Conservation (phyloP, 2,329 filamentous ascomycete genomes). For the Aspergillus niger region DNA sequence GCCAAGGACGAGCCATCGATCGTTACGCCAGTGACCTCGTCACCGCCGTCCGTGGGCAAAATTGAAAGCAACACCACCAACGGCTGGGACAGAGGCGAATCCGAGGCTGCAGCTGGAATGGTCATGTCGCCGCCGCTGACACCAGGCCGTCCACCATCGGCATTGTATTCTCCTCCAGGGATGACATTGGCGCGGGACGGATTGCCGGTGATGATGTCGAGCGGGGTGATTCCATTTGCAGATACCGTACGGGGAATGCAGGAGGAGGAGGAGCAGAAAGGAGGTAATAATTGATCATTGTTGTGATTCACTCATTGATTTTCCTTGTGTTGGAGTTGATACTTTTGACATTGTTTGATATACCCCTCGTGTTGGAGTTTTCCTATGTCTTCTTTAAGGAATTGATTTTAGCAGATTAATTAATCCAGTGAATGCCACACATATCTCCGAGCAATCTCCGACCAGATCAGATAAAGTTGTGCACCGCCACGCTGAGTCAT, state of each 20-base stretch:
- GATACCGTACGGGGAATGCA: background rate
- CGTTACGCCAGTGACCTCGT: conserved; percentile 10
- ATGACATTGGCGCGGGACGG: conserved; percentile 41
- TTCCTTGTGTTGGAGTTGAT: background rate
- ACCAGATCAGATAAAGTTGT: conserved; percentile 17
- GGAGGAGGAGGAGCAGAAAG: background rate
- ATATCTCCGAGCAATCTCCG: conserved; percentile 19
- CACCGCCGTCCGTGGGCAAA: background rate
- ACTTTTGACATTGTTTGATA: conserved; percentile 15
- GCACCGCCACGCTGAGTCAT: conserved; percentile 18
- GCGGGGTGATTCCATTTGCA: conserved; percentile 46
- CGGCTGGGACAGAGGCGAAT: conserved; percentile 5
- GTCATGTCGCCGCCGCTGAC: conserved; percentile 31
- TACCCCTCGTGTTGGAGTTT: conserved; percentile 16
- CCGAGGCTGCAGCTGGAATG: conserved; percentile 3
- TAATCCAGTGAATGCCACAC: no score
- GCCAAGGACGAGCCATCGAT: background rate
- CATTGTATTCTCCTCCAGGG: conserved; percentile 33
- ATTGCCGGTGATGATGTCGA: conserved; percentile 54
- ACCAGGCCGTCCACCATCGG: conserved; percentile 24
- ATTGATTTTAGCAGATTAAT: background rate
- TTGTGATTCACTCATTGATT: background rate
- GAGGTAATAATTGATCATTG: background rate
- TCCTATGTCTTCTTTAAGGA: background rate
- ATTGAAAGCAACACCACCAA: conserved; percentile 1